Evolutionary conservation across 2,329 filamentous ascomycete species (phyloP).

Genomic region (Monosporascus sp.): DNA sequence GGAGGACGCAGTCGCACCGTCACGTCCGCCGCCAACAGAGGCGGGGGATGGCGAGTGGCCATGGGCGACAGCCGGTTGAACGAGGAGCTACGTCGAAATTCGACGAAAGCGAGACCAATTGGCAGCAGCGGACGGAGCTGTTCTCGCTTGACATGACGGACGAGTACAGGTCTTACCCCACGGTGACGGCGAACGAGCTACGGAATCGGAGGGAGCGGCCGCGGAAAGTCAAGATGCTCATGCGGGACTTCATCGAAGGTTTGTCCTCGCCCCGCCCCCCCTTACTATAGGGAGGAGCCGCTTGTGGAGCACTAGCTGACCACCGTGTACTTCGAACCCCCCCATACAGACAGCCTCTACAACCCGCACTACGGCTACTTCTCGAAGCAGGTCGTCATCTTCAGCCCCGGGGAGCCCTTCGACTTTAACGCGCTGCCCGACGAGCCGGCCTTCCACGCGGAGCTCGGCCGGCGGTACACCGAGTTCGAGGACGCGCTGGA

Average conservation of each 20-base stretch:
- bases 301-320: background rate
- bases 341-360: conserved; percentile 73
- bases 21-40: conserved; percentile 22
- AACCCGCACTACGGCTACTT: conserved; percentile 96
- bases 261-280: conserved; percentile 20
- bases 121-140: conserved; percentile 78
- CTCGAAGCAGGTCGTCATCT: conserved; percentile 93
- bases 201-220: conserved; percentile 70
- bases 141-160: conserved; percentile 72
- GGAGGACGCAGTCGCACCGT: conserved; percentile 28
- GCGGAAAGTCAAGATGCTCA: conserved; percentile 88
- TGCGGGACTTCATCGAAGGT: conserved; percentile 97
- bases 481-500: conserved; percentile 89
- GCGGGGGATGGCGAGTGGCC: conserved; percentile 23
- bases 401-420: conserved; percentile 87
- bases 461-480: conserved; percentile 75
- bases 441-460: conserved; percentile 75
- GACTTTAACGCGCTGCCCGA: conserved; percentile 76
- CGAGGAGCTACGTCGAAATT: conserved; percentile 21
- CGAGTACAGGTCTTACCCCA: conserved; percentile 77
- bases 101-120: conserved; percentile 58
- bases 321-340: background rate
- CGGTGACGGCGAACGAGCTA: conserved; percentile 78
- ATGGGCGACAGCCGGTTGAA: conserved; percentile 1
- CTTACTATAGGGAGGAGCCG: background rate